phyloP scores from a whole-genome alignment of 1,284 basidiomycete species.

The Termitomyces sp. region DNA sequence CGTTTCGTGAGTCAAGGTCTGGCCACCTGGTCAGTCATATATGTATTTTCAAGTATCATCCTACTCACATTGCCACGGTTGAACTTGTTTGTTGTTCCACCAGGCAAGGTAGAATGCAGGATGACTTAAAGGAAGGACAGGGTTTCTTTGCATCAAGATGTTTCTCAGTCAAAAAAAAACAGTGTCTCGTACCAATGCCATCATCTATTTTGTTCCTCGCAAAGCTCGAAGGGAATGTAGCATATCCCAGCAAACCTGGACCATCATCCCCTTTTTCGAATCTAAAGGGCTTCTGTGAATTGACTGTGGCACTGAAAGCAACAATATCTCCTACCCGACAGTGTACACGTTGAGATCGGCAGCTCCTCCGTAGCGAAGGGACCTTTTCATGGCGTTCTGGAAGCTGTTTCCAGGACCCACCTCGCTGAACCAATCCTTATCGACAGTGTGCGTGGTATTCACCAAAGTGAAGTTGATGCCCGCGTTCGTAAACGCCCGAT shows the following conservation, averaged over 20 bases:
- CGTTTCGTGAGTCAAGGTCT: constrained; percentile 18
- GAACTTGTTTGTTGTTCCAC: constrained; percentile 21
- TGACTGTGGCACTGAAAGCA: constrained; percentile 27
- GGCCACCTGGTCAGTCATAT: not conserved
- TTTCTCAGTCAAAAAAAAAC: not conserved
- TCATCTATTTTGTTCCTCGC: constrained; percentile 19
- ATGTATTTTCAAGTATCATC: not conserved
- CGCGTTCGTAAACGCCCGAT: constrained; percentile 32
- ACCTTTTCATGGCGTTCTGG: constrained; percentile 42
- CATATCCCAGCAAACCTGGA: constrained; percentile 24
- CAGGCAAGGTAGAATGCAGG: constrained; percentile 23
- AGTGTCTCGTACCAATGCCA: constrained; percentile 22
- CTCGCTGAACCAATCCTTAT: constrained; percentile 37
- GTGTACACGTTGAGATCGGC: constrained; percentile 37
- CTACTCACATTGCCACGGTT: constrained; percentile 21
- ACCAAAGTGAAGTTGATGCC: constrained; percentile 36
- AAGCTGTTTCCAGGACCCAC: constrained; percentile 29
- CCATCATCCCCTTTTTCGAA: constrained; percentile 13
- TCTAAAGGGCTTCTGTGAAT: not conserved
- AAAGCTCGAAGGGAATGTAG: constrained; percentile 28
- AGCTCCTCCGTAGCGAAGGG: constrained; percentile 35
- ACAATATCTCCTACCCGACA: constrained; percentile 36
- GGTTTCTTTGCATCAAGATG: not conserved
- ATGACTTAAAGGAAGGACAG: constrained; percentile 14
- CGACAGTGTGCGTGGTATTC: constrained; percentile 33